phyloP scores from a whole-genome alignment of 345 rosid species.

The Psidium friedrichsthalianum region DNA sequence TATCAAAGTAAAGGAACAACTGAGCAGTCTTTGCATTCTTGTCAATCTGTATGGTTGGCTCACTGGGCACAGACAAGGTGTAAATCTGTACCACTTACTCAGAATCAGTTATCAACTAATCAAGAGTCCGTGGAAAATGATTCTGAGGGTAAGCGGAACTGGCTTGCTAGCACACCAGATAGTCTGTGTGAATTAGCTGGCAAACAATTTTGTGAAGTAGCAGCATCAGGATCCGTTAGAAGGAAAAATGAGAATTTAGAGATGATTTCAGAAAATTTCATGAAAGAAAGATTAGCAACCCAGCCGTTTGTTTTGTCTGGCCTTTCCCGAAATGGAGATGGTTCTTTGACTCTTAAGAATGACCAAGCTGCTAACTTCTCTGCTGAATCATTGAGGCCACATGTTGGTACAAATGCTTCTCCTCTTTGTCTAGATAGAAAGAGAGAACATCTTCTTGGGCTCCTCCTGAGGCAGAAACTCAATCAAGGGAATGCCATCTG shows the following conservation, averaged over 20 bases:
- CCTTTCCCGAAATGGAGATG: slow-evolving; percentile 3
- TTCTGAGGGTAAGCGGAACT: background rate
- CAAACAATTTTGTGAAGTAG: slow-evolving; percentile 8
- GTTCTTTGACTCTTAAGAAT: slow-evolving; percentile 2
- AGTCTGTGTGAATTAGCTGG: slow-evolving; percentile 5
- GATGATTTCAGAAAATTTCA: slow-evolving; percentile 2
- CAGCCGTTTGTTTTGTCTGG: slow-evolving; percentile 17
- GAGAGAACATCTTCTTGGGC: background rate
- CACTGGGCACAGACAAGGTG: slow-evolving; percentile 34
- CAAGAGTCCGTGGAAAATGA: slow-evolving; percentile 4
- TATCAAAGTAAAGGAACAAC: slow-evolving; percentile 7
- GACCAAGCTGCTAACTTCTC: background rate
- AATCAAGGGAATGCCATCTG: slow-evolving; percentile 6
- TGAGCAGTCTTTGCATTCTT: slow-evolving; percentile 15
- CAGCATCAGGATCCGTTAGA: slow-evolving; percentile 8
- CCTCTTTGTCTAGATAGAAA: background rate
- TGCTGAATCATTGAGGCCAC: background rate
- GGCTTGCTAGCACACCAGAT: slow-evolving; percentile 2
- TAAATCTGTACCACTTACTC: slow-evolving; percentile 7
- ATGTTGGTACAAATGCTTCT: background rate
- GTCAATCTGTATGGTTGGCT: slow-evolving; percentile 59
- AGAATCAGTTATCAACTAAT: background rate
- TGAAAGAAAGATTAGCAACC: slow-evolving; percentile 14
- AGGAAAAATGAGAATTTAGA: slow-evolving; percentile 7
- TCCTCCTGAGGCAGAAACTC: slow-evolving; percentile 8